Percentiles rank a stretch among this genome's conserved stretches.
Conservation (phyloP, 257 asterid species). For the Paraleonurus japonicus region DNA sequence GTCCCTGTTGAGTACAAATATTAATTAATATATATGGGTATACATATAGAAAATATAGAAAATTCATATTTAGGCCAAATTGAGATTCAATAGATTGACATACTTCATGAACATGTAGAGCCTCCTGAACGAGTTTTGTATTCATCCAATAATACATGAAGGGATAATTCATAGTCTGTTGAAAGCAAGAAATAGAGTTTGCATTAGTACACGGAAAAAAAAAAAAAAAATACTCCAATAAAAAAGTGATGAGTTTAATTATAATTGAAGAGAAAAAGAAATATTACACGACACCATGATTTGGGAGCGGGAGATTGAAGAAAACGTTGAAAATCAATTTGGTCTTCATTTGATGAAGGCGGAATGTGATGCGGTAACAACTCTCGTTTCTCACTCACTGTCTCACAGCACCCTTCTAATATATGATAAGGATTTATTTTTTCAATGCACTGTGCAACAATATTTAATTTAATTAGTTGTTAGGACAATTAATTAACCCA, state of each 20-base stretch:
- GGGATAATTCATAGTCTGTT: conserved; percentile 1
- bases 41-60: not conserved
- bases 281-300: conserved; percentile 33
- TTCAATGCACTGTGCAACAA: conserved; percentile 17
- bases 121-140: conserved; percentile 23
- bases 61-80: not conserved
- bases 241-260: no score
- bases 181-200: not conserved
- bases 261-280: not conserved
- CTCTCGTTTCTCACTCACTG: not conserved
- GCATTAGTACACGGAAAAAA: not conserved
- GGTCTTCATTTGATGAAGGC: not conserved
- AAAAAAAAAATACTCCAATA: no score
- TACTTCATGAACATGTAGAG: conserved; percentile 24
- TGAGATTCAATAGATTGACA: not conserved
- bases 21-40: no score
- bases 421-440: not conserved
- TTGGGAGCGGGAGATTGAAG: not conserved
- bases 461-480: not conserved
- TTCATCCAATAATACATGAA: conserved; percentile 10
- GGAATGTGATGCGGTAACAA: not conserved
- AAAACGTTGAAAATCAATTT: not conserved
- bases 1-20: conserved; percentile 14
- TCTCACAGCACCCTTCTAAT: conserved; percentile 29
- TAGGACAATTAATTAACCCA: not conserved